Percentiles rank a stretch among this genome's conserved stretches.
phyloP scores from a whole-genome alignment of 495 filamentous ascomycete genomes.

The Talaromyces stipitatus region DNA sequence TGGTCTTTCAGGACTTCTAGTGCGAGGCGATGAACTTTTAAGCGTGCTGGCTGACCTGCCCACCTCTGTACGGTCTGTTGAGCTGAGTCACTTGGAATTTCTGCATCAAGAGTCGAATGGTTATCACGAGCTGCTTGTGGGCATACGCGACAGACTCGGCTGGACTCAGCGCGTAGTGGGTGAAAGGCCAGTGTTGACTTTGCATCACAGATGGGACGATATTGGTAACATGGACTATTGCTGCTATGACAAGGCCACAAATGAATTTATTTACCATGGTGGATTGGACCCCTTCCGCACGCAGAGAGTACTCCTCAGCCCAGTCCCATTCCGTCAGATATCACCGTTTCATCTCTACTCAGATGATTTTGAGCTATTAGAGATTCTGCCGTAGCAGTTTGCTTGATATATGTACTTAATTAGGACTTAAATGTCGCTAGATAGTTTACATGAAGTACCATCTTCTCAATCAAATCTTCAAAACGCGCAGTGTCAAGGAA shows the following conservation, averaged over 20 bases:
- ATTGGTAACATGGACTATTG: not conserved
- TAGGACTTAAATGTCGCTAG: too few species aligned
- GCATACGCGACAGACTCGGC: not conserved
- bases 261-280: not conserved
- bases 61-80: not conserved
- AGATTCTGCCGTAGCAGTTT: too few species aligned
- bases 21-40: not conserved
- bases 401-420: too few species aligned
- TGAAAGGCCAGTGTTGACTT: not conserved
- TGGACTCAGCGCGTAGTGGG: not conserved
- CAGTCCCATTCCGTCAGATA: too few species aligned
- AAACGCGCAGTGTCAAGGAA: too few species aligned
- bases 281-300: not conserved
- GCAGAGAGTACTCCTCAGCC: too few species aligned
- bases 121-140: not conserved
- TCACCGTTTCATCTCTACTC: too few species aligned
- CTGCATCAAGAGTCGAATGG: not conserved
- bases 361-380: too few species aligned
- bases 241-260: conserved; percentile 1
- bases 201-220: not conserved
- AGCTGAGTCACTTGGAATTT: not conserved
- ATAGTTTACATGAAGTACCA: too few species aligned
- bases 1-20: conserved; percentile 1
- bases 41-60: not conserved
- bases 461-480: too few species aligned